phyloP scores from a whole-genome alignment of 179 eudicot genomes.

The Actinidia chinensis region DNA sequence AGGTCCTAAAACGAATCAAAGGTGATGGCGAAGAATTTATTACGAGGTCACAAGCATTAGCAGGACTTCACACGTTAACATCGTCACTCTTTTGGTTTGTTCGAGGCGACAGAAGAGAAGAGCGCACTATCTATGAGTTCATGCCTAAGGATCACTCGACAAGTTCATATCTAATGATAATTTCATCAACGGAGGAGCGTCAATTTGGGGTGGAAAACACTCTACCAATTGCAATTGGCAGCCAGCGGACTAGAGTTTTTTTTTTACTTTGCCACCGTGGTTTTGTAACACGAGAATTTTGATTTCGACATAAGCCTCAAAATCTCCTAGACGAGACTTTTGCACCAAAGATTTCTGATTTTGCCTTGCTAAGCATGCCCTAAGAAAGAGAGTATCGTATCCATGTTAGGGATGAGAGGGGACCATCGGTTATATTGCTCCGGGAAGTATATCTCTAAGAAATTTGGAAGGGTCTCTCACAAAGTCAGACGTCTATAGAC shows the following conservation, averaged over 20 bases:
- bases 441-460: slow-evolving; percentile 3
- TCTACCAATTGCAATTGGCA: slow-evolving; percentile 10
- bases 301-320: slow-evolving; percentile 23
- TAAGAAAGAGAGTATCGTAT: not conserved
- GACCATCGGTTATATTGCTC: slow-evolving; percentile 22
- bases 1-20: not conserved
- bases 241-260: slow-evolving; percentile 23
- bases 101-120: not conserved
- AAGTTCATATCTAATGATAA: not conserved
- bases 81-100: not conserved
- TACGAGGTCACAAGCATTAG: slow-evolving; percentile 7
- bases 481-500: slow-evolving; percentile 27
- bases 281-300: slow-evolving; percentile 14
- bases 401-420: slow-evolving; percentile 6
- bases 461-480: slow-evolving; percentile 13
- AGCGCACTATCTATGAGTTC: not conserved
- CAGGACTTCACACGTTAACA: not conserved
- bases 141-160: not conserved
- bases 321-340: slow-evolving; percentile 15
- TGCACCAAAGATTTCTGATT: slow-evolving; percentile 16
- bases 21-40: not conserved
- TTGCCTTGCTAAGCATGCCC: slow-evolving; percentile 18
- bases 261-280: slow-evolving; percentile 21
- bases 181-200: not conserved
- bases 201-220: slow-evolving; percentile 2